Evolutionary conservation across 192 early-diverging fungal genomes (phyloP), one percentile per base, ranked within the genome.

Genomic region (Linnemannia hyalina): DNA sequence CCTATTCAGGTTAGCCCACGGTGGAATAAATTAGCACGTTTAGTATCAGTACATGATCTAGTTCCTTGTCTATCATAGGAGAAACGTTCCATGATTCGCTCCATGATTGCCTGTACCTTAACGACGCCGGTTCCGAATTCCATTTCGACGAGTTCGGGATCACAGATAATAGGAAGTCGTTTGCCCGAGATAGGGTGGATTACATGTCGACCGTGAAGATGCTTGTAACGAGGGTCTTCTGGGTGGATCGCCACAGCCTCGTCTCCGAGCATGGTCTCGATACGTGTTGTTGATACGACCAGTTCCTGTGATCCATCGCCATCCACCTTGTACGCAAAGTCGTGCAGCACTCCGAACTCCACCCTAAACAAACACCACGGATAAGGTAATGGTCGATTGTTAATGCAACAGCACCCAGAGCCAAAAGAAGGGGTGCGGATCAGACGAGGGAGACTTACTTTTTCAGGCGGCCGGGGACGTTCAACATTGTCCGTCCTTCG

Each of bases 221-320:
- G 81, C 89, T 89, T 94, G 89, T 99, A 99, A 73, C 98, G 90
- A 40, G 80, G 36, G 87, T 99, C 98, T 0, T 91, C 90, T 7
- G 98, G 96, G 87, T 97, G 93, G 69, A 99, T 92, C 44, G 97
- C 97, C n/a, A 99, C 92, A 8, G 97, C 98, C 65, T 94, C 95
- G 87, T 99, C 98, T 73, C 98, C 98, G n/a, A 99, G 92, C 95
- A 99, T 98, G 6, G 98, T 99, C 82, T 99, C 98, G 44, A 98
- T 93, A 73, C 98, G 97, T 9, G 98, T 99, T n/a, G 98, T 99
- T 23, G 97, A 95, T 9, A 99, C 97, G 54, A 95, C 92, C 44
- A 99, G 90, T 47, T 94, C 89, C 73, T 91, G 89, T 22, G 82
- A 75, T 38, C 88, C 82, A 15, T 93, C 92, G 70, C 95, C 89